Evolutionary conservation across 176 grass and related monocot genomes (phyloP), one percentile per base, ranked within the genome.

Genomic region (Ensete ventricosum): DNA sequence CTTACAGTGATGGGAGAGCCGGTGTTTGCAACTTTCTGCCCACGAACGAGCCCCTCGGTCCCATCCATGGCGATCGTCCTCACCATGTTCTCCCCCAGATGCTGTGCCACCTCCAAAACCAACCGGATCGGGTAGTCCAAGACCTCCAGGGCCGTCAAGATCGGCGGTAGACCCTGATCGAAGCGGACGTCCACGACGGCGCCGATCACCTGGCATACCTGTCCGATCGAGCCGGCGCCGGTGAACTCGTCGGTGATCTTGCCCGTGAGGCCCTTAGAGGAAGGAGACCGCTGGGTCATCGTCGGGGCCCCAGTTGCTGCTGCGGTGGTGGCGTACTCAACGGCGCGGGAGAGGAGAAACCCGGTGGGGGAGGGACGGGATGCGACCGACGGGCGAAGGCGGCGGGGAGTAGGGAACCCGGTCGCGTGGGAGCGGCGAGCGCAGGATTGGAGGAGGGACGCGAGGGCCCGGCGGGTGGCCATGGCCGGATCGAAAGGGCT

Each of bases 41-140:
- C 72, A 34, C 53, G 53, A 17, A 74, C 72, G 22, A 74, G 53
- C 52, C 72, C 72, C 52, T 74, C 72, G 17, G 70, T 73, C 17
- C 70, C 70, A 24, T 73, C 70, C 70, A 73, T 73, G 10, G 70
- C 70, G 9, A 73, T 73, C 9, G 70, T 73, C 19, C 70, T 11
- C 70, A 73, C 70, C 70, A 73, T 73, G 19, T 73, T 73, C 72
- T 74, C 72, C 53, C 72, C 72, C 53, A 74, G 24, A 55, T 74
- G 72, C 53, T 74, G 72, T 5, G 72, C 72, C 21, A 74, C 72
- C 72, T 74, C 53, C 21, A 74, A 20, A 13, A 74, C 72, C 22
- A 74, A 17, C 22, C 72, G 53, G 72, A 74, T 58, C 22, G 53
- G 53, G 14, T 74, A 1, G 53, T 74, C 72, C 21, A 74, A 7